A percentile compares a stretch with the other conserved stretches of the same genome.
These are phyloP conservation scores for Amyloporia xantha DNA, from an alignment of 768 basidiomycete genomes.

Conservation along the genomic window DNA sequence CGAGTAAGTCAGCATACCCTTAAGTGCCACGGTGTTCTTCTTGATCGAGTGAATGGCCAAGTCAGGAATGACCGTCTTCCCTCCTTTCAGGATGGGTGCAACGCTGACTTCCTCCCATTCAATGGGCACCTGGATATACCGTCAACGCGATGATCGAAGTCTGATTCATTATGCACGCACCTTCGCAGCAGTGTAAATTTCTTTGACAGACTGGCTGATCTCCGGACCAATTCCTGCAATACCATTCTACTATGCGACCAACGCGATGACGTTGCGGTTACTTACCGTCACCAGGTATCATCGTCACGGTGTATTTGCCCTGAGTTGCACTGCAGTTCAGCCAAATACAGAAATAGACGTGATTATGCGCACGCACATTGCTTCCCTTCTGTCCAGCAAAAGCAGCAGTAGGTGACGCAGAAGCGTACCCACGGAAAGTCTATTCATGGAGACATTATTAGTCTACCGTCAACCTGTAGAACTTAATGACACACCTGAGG, in stretches of 20 bases:
- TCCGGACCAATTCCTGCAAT: constrained; percentile 94
- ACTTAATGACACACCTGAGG: constrained; percentile 37
- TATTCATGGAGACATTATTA: too few species aligned
- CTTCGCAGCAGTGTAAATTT: constrained; percentile 85
- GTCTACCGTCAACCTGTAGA: not conserved
- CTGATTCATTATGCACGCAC: too few species aligned
- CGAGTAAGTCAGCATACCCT: constrained; percentile 58
- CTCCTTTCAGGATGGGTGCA: constrained; percentile 86
- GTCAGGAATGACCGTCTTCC: constrained; percentile 97
- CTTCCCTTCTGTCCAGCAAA: constrained; percentile 87
- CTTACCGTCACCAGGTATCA: constrained; percentile 95
- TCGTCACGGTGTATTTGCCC: constrained; percentile 96
- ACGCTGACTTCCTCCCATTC: constrained; percentile 99
- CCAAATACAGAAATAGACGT: not conserved
- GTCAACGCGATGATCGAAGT: too few species aligned
- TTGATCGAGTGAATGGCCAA: constrained; percentile 84
- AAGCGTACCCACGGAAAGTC: constrained; percentile 60
- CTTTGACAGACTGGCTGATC: constrained; percentile 93
- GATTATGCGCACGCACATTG: constrained; percentile 50
- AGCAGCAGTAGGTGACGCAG: constrained; percentile 74
- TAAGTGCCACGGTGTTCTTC: constrained; percentile 96
- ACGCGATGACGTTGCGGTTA: constrained; percentile 11
- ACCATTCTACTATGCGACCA: constrained; percentile 14
- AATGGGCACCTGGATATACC: constrained; percentile 73
- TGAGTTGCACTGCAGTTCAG: constrained; percentile 24